Percentiles rank a stretch among this genome's conserved stretches.
Conservation (phyloP, 805 yeast genomes). For the Starmerella asiatica region DNA sequence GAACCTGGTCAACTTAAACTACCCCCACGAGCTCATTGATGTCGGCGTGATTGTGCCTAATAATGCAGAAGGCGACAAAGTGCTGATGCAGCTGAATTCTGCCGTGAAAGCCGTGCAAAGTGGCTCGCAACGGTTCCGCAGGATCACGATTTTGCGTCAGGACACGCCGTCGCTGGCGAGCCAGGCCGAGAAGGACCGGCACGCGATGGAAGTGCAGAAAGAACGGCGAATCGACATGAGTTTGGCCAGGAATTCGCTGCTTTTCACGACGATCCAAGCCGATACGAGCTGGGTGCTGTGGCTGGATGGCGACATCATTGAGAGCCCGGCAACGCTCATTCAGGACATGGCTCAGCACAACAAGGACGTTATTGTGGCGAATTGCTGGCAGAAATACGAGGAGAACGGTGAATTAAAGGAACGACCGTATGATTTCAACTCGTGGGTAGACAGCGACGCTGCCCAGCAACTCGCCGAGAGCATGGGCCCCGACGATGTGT, state of each 20-base stretch:
- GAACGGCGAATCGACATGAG: conserved; percentile 87
- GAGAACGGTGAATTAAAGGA: conserved; percentile 47
- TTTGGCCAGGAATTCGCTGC: conserved; percentile 77
- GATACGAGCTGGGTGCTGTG: conserved; percentile 90
- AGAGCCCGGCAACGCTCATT: conserved; percentile 67
- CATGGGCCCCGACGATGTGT: conserved; percentile 76
- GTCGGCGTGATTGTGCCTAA: conserved; percentile 88
- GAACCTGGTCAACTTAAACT: conserved; percentile 56
- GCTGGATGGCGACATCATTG: conserved; percentile 91
- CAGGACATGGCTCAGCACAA: conserved; percentile 80
- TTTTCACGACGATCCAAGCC: conserved; percentile 80
- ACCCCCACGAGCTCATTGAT: conserved; percentile 75
- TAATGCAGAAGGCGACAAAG: conserved; percentile 64
- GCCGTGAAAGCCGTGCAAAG: conserved; percentile 60
- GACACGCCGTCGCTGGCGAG: conserved; percentile 61
- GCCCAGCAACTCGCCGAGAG: conserved; percentile 61
- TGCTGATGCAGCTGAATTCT: conserved; percentile 54
- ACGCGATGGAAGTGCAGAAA: conserved; percentile 74
- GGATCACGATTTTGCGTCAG: conserved; percentile 80
- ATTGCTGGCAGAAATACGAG: conserved; percentile 73
- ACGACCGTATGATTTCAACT: conserved; percentile 89
- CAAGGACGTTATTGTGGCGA: conserved; percentile 80
- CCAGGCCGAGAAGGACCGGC: conserved; percentile 78
- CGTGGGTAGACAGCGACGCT: conserved; percentile 65
- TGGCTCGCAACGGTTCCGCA: conserved; percentile 54